Evolutionary conservation across 2,329 filamentous ascomycete species (phyloP).

Genomic region (Aspergillus udagawae): DNA sequence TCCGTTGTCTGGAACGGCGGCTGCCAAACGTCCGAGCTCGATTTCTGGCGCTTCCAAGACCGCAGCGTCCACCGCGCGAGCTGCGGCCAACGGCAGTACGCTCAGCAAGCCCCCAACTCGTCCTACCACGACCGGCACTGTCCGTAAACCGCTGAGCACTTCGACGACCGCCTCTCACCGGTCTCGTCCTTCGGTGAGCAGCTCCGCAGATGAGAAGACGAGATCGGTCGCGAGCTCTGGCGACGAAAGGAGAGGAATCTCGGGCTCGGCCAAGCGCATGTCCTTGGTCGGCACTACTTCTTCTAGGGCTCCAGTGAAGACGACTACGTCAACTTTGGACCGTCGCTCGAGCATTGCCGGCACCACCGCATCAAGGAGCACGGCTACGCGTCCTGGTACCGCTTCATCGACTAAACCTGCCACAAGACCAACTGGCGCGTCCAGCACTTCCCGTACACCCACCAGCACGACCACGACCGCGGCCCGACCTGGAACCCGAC

Average conservation of each 20-base stretch:
- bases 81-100: constrained; percentile 32
- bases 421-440: constrained; percentile 23
- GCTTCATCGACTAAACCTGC: constrained; percentile 22
- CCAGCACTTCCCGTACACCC: constrained; percentile 19
- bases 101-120: constrained; percentile 45
- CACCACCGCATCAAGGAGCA: constrained; percentile 27
- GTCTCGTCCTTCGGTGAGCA: constrained; percentile 40
- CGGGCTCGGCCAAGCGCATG: constrained; percentile 42
- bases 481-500: constrained; percentile 15
- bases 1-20: constrained; percentile 31
- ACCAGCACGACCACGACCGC: constrained; percentile 19
- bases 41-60: constrained; percentile 28
- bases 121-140: constrained; percentile 29
- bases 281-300: constrained; percentile 39
- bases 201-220: constrained; percentile 42
- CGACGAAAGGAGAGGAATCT: constrained; percentile 43
- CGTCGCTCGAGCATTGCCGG: constrained; percentile 37
- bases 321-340: constrained; percentile 31
- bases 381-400: constrained; percentile 16
- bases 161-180: constrained; percentile 37
- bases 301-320: constrained; percentile 31
- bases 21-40: constrained; percentile 35
- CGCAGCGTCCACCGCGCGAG: constrained; percentile 24
- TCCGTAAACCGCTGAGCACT: constrained; percentile 34
- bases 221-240: constrained; percentile 41